Base-by-base conservation (phyloP, 495 filamentous ascomycete genomes). In the Neurospora sublineolata region DNA sequence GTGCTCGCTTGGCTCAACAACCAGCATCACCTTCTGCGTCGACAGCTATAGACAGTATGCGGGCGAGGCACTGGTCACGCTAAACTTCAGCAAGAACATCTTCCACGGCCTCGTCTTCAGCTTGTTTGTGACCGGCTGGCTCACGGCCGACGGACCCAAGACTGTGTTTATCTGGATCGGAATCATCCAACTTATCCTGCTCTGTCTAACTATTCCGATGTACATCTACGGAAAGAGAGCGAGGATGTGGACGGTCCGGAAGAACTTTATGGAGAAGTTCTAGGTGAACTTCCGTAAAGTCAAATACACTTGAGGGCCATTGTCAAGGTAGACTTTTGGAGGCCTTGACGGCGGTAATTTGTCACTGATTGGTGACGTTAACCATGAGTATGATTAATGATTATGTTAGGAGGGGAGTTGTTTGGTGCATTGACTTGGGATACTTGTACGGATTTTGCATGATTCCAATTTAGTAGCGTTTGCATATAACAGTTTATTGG, bases 31-130 rank as follows among this genome's bases (percentile, higher is more conserved):
- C 0, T 97, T 97, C 75, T 92, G 90, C 69, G 93, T 99, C 33
- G 94, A 99, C 79, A 92, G 90, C 75, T 97, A 97, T 79, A 86
- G 94, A 18, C 92, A 95, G 79, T 97, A 97, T 78, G 95, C 95
- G 2, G 93, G 94, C 64, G 94, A 97, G 80, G 95, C 94, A 11
- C 84, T 99, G 58, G 95, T 99, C 36, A 97, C 94, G 16, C 82
- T 99, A 73, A 97, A 97, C 79, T 95, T 97, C 78, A 90, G 89
- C 80, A 99, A 97, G 86, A 97, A 97, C 77, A 86, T 97, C 58
- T 89, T 97, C 46, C 94, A 97, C 76, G 94, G 94, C 8, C 84
- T 97, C 12, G 84, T 96, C 1, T 98, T 97, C 78, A 95, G 92
- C 27, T 82, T 97, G 30, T 99, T 99, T 80, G 91, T 99, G 76